phyloP scores from a whole-genome alignment of 805 yeast species.

The Tetrapisispora taiwanensis region DNA sequence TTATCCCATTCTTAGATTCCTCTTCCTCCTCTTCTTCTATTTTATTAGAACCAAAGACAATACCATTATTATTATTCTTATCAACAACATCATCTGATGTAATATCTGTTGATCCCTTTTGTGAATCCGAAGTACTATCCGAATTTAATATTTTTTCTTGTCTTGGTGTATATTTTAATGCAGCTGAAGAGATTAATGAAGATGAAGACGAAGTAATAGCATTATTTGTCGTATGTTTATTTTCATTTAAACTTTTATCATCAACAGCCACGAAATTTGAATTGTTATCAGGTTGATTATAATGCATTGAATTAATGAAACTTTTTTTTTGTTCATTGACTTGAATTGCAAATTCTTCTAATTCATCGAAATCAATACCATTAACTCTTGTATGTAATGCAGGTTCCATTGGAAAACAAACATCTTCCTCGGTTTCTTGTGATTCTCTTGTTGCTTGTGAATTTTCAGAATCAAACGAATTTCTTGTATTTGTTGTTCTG shows the following conservation, averaged over 20 bases:
- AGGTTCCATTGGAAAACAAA: constrained; percentile 85
- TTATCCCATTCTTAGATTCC: not conserved
- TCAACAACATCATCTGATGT: not conserved
- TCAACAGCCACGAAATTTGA: not conserved
- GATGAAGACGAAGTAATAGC: constrained; percentile 21
- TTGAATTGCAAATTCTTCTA: constrained; percentile 68
- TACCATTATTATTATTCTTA: constrained; percentile 16
- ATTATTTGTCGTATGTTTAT: not conserved
- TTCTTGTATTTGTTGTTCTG: constrained; percentile 11
- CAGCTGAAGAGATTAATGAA: constrained; percentile 42
- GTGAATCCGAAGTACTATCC: not conserved
- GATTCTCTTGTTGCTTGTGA: constrained; percentile 69
- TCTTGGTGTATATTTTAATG: constrained; percentile 53
- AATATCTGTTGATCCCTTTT: constrained; percentile 2
- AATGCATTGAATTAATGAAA: constrained; percentile 10
- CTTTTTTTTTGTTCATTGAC: constrained; percentile 40
- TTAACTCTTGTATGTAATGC: constrained; percentile 46
- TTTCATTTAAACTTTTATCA: too few relatives aligned
- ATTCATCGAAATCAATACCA: constrained; percentile 85
- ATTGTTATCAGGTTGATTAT: not conserved
- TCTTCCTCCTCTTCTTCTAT: constrained; percentile 26
- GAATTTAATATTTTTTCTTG: constrained; percentile 1
- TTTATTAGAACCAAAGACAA: constrained; percentile 33
- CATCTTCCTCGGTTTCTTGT: constrained; percentile 94
- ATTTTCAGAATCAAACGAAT: constrained; percentile 48